Conservation (phyloP, 139 green algal genomes). For the Chlorella ohadii region DNA sequence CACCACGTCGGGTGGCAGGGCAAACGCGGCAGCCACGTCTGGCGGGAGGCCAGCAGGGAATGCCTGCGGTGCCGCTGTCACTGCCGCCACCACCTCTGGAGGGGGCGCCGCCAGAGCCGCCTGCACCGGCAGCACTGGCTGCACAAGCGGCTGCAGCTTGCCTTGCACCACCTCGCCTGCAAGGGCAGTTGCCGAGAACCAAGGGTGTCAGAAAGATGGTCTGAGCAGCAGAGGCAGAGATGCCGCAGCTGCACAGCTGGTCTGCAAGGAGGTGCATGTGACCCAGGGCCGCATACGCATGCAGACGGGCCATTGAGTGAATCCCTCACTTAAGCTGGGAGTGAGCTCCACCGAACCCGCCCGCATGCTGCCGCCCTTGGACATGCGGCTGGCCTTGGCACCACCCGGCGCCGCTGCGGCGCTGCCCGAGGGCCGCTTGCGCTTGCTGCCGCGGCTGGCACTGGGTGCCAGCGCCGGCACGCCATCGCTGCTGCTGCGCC, state of each 20-base stretch:
- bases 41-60: no score
- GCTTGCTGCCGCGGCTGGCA: conserved; percentile 12
- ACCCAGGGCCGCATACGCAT: no score
- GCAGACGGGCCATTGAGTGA: no score
- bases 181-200: background rate
- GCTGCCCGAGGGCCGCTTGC: background rate
- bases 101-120: background rate
- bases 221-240: no score
- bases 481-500: conserved; percentile 7
- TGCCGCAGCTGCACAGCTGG: background rate
- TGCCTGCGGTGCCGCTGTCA: background rate
- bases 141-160: background rate
- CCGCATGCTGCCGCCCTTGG: background rate
- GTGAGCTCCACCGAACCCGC: background rate
- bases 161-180: conserved; percentile 16
- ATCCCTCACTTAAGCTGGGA: background rate
- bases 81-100: background rate
- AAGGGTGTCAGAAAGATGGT: no score
- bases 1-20: no score
- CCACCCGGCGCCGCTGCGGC: background rate
- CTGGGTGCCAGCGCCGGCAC: background rate
- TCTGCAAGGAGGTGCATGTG: background rate
- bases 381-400: conserved; percentile 5
- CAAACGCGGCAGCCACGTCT: no score
- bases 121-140: background rate